Conservation (phyloP, 441 rosid species). For the Breynia disticha region DNA sequence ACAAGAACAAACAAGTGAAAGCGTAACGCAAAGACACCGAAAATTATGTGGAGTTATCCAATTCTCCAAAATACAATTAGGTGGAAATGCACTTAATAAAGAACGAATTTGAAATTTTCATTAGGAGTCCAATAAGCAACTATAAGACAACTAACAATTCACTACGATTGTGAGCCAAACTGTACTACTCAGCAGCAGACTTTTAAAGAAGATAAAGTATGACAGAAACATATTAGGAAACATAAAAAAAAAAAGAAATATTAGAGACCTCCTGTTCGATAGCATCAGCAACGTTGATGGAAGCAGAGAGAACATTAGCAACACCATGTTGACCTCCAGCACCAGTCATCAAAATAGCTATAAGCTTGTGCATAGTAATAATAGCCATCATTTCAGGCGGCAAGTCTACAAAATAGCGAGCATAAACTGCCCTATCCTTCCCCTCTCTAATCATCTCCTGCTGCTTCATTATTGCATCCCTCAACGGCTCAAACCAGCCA, state of each 20-base stretch:
- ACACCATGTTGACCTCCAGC: conserved; percentile 67
- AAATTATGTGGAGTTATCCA: too few species aligned
- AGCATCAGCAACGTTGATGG: conserved; percentile 68
- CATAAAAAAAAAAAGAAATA: conserved; percentile 13
- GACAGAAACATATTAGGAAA: conserved; percentile 7
- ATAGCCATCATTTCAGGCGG: conserved; percentile 85
- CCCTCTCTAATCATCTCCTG: conserved; percentile 49
- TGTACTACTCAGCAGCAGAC: background rate
- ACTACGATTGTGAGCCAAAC: too few species aligned
- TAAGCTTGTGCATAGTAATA: conserved; percentile 86
- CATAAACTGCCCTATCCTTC: conserved; percentile 43
- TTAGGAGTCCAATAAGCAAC: too few species aligned
- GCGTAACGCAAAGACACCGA: background rate
- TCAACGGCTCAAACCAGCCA: conserved; percentile 92
- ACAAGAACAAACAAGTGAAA: background rate
- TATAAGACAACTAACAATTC: too few species aligned
- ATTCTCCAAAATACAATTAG: too few species aligned
- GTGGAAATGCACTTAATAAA: too few species aligned
- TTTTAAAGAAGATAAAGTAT: background rate
- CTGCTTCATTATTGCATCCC: conserved; percentile 60
- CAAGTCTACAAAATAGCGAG: conserved; percentile 53
- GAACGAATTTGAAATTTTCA: too few species aligned
- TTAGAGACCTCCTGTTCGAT: conserved; percentile 80
- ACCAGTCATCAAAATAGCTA: conserved; percentile 69
- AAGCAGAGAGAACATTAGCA: conserved; percentile 72